These are phyloP conservation scores for Tolypocladium guangdongense DNA, from an alignment of 2,329 filamentous ascomycete species.

Conservation along the genomic window DNA sequence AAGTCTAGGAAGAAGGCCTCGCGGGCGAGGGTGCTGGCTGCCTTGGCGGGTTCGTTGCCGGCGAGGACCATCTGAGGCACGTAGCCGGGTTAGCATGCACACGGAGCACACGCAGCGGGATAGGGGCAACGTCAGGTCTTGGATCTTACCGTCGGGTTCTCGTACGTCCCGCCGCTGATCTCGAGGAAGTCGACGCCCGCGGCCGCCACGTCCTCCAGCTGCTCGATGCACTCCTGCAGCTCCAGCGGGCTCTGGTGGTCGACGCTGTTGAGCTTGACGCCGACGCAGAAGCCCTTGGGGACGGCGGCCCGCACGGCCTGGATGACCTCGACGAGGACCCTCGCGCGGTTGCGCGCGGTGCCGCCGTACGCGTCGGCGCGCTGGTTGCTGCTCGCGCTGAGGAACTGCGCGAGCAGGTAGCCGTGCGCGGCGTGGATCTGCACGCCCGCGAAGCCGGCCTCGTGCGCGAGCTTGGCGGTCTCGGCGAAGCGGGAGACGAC, in stretches of 20 bases:
- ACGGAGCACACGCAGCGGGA: neutral
- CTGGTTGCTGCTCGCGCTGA: constrained; percentile 37
- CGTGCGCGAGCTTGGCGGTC: constrained; percentile 34
- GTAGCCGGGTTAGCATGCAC: neutral
- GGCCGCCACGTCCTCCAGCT: constrained; percentile 38
- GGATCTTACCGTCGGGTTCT: constrained; percentile 33
- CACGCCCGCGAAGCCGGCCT: constrained; percentile 34
- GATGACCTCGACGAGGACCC: constrained; percentile 40
- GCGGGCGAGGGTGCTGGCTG: constrained; percentile 32
- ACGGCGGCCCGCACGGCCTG: constrained; percentile 27
- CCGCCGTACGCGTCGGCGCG: constrained; percentile 47
- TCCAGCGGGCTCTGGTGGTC: constrained; percentile 38
- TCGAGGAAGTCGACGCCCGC: constrained; percentile 56
- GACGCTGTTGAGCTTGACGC: constrained; percentile 45
- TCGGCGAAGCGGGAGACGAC: constrained; percentile 41
- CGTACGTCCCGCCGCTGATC: constrained; percentile 52
- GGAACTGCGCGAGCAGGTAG: constrained; percentile 46
- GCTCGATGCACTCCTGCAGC: constrained; percentile 43
- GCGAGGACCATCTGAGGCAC: neutral
- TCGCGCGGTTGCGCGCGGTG: constrained; percentile 32
- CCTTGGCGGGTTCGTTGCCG: neutral
- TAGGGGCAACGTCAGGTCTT: neutral
- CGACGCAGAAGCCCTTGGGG: constrained; percentile 33
- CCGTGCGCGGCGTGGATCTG: constrained; percentile 42
- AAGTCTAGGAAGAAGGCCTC: constrained; percentile 63